Evolutionary conservation across 116 monocot species (phyloP), one percentile per base, ranked within the genome.

Genomic region (Cymodocea nodosa): DNA sequence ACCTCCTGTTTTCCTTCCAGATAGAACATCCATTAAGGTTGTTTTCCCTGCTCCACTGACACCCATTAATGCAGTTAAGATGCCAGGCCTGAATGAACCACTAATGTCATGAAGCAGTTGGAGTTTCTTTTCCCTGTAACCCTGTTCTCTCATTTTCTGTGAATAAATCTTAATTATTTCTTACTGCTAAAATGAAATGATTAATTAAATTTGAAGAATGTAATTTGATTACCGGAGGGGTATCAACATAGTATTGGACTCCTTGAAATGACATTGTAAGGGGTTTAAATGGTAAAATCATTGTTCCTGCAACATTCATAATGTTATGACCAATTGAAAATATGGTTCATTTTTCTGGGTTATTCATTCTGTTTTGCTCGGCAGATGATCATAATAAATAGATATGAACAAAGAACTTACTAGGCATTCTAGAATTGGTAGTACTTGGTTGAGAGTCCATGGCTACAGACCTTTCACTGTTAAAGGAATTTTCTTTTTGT

Each of bases 1-100:
- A 25, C 92, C 92, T 36, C 87, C 78, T 37, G 87, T 87, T 79
- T 92, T 92, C 25, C 92, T 87, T 59, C 92, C 92, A 25, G 83
- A 74, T 39, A 92, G 87, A 69, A 92, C 85, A 83, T 92, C 92
- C 69, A 92, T 68, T 0, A 92, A 76, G 22, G 91, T 92, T 35
- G 91, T 92, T 74, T 92, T 92, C 59, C 91, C 91, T 53, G 91
- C 91, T 71, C 91, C 91, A 63, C 77, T 92, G 23, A 87, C 74
- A n/a, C 91, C 91, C 91, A 92, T 89, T 56, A 89, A 56, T 66
- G 81, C 89, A 56, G 85, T 76, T 60, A 90, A 79, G 51, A 90
- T 44, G 8, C 92, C 85, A 50, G 92, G 92, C 48, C 74, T 70
- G 71, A 92, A 92, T 63, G 79, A 80, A 9, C 92, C 92, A 39